Evolutionary conservation across 2,329 filamentous ascomycete genomes (phyloP), one percentile per base, ranked within the genome.

Genomic region (Westerdykella aurantiaca): DNA sequence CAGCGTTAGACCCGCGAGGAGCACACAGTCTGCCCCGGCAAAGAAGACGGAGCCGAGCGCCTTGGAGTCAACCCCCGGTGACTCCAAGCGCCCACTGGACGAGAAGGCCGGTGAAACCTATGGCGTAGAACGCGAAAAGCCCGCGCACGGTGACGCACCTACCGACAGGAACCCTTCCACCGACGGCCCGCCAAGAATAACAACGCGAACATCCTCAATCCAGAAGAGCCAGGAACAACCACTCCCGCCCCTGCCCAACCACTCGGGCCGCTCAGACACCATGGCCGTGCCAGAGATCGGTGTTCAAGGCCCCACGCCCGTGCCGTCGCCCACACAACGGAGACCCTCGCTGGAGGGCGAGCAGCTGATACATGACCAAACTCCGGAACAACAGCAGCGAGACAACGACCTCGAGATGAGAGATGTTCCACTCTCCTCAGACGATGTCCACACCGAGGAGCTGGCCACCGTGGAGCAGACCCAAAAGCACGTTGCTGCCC

Each of bases 381-480:
- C 73, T 12, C 67, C 71, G 21, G 61, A 72, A 45, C 73, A 76
- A 51, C 65, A 70, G 45, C 60, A 68, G 39, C 57, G 63, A 4
- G 79, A 82, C 52, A 76, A 68, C 41, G 76, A 80, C 51, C 72
- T 83, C 43, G 75, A 82, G 43, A 87, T 88, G 80, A 74, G 75
- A 31, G 84, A 87, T 29, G 57, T 76, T 34, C 76, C 78, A 23
- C 64, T 76, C 34, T 70, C 75, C n/a, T 58, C 67, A 31, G 71
- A 74, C 34, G 75, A 80, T 41, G 69, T 79, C 38, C 63, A 69
- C 12, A 63, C 71, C 39, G 64, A 71, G 31, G 64, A 60, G 14
- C 56, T 63, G 39, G 54, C 64, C 37, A 47, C 50, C 16, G 34
- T 51, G 9, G 47, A 40, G 31, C 52, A 53, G 23, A 46, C 55